A percentile compares a stretch with the other conserved stretches of the same genome.
These are phyloP conservation scores for Sporothrix brunneoviolacea DNA, from an alignment of 2,329 filamentous ascomycete species.

Conservation along the genomic window DNA sequence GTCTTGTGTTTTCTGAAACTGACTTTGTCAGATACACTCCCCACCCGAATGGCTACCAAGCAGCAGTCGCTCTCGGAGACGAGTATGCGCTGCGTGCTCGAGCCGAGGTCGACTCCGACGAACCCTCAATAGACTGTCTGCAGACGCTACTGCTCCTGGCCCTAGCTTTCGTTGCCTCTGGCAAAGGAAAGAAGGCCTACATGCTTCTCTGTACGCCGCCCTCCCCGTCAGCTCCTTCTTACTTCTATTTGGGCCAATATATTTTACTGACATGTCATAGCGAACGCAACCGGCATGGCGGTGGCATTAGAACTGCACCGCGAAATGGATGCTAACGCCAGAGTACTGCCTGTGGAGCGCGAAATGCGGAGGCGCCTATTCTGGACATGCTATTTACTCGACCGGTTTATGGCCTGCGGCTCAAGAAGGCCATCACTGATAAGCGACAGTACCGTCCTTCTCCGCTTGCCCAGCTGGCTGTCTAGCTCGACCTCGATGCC, in stretches of 20 bases:
- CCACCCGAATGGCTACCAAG: constrained; percentile 60
- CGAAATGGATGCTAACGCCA: constrained; percentile 59
- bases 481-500: constrained; percentile 53
- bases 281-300: constrained; percentile 73
- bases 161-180: constrained; percentile 67
- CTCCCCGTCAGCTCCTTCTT: neutral
- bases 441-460: constrained; percentile 65
- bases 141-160: constrained; percentile 71
- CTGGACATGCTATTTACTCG: constrained; percentile 83
- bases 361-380: constrained; percentile 76
- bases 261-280: constrained; percentile 39
- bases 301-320: constrained; percentile 75
- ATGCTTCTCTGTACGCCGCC: constrained; percentile 66
- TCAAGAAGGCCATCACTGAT: constrained; percentile 78
- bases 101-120: constrained; percentile 66
- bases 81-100: constrained; percentile 67
- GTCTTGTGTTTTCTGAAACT: too few relatives aligned
- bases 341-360: constrained; percentile 60
- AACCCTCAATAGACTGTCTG: constrained; percentile 70
- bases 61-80: constrained; percentile 61
- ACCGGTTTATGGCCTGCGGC: constrained; percentile 74
- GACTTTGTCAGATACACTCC: constrained; percentile 56
- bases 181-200: constrained; percentile 77
- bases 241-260: neutral
- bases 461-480: constrained; percentile 70